Evolutionary conservation across 345 rosid species (phyloP), one percentile per base, ranked within the genome.

Genomic region (Citrus cavaleriei): DNA sequence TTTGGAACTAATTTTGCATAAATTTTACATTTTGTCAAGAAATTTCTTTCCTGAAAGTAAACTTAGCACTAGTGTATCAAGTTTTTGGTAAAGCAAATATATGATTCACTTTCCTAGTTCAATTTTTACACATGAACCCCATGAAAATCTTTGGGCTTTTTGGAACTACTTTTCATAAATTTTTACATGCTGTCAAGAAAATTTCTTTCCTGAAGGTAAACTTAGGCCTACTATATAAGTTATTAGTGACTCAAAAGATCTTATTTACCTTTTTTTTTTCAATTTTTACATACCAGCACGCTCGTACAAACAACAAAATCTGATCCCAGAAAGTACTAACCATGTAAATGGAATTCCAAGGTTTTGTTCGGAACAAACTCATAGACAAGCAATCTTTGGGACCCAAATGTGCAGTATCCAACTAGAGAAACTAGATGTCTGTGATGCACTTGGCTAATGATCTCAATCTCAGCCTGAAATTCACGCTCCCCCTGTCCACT

Each of bases 291-390:
- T 40, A 68, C 57, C 21, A 9, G 16, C n/a, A 46, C 35, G 6
- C 42, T 62, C 66, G 66, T 54, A 30, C 32, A 72, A 73, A 10
- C 73, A 77, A 74, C 38, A 38, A 65, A 70, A 16, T 22, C 9
- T 16, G 2, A 78, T 38, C 5, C 28, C 21, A 77, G 13, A 73
- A 32, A 73, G 37, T 19, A 87, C 93, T 78, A 77, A 91, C 97
- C 95, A 10, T 93, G 94, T 72, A 91, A 80, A 81, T 93, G 97
- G 78, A 83, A 91, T 74, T 88, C 93, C 67, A 90, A 70, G 1
- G 91, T 89, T 75, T 85, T 80, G 62, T 91, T 93, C n/a, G 91
- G 85, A 68, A 91, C 91, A 88, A 90, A 91, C 85, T 93, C 97
- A 35, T 91, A 93, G 46, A 93, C 95, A 83, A 93, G 97, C 82